Conservation (phyloP, 1,139 yeast genomes). For the Hansenula sp. region DNA sequence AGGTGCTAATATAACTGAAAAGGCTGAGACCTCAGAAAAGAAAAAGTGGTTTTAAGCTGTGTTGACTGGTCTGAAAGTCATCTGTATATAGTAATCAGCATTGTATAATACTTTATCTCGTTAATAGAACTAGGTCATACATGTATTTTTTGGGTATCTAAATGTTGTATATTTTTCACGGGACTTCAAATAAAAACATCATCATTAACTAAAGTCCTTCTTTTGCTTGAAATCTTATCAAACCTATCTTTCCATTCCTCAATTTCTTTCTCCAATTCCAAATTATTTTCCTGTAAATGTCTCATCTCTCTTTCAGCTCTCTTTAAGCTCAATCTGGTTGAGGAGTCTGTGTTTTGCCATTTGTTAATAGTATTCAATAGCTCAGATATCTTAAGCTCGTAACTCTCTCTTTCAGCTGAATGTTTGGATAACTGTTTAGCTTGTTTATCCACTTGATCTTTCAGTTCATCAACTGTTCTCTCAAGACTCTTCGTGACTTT, state of each 20-base stretch:
- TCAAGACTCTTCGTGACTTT: constrained; percentile 31
- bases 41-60: not conserved
- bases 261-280: constrained; percentile 60
- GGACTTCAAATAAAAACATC: constrained; percentile 26
- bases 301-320: constrained; percentile 44
- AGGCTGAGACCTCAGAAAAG: constrained; percentile 6
- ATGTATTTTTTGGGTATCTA: not conserved
- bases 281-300: constrained; percentile 49
- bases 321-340: constrained; percentile 35
- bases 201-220: constrained; percentile 15
- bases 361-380: constrained; percentile 33
- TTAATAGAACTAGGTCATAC: not conserved
- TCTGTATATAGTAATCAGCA: not conserved
- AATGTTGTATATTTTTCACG: not conserved
- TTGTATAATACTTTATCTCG: too few relatives aligned
- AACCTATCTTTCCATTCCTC: constrained; percentile 54
- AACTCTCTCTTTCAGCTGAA: constrained; percentile 27
- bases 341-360: constrained; percentile 39
- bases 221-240: constrained; percentile 24
- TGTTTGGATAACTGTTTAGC: constrained; percentile 18
- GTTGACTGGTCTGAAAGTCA: too few relatives aligned
- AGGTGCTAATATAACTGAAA: constrained; percentile 35
- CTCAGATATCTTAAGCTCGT: constrained; percentile 31
- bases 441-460: constrained; percentile 17
- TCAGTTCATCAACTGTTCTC: constrained; percentile 30